Conservation (phyloP, 768 basidiomycete species). For the Mycena maculata region DNA sequence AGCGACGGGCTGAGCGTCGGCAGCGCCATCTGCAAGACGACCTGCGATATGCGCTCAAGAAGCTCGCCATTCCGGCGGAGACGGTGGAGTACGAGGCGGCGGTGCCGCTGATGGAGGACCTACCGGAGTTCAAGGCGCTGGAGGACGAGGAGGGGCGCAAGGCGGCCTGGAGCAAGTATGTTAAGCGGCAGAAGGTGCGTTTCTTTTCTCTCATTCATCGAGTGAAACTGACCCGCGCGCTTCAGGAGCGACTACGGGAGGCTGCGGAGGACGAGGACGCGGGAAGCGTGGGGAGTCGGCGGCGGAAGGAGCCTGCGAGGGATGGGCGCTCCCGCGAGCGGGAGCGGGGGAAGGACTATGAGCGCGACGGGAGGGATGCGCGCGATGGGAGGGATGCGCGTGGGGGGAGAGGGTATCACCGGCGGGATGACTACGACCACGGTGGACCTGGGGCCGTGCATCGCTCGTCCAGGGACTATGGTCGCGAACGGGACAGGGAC, state of each 20-base stretch:
- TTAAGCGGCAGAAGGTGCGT: constrained; percentile 88
- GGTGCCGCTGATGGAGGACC: constrained; percentile 79
- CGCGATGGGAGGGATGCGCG: constrained; percentile 46
- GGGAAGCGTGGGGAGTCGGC: constrained; percentile 78
- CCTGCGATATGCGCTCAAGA: constrained; percentile 93
- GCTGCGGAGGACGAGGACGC: constrained; percentile 86
- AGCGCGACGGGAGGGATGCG: constrained; percentile 47
- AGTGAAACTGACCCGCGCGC: constrained; percentile 2
- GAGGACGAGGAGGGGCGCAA: constrained; percentile 89
- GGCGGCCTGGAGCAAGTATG: constrained; percentile 86
- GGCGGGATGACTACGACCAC: constrained; percentile 36
- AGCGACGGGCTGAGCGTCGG: constrained; percentile 83
- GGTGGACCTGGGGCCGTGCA: constrained; percentile 40
- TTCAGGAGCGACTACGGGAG: constrained; percentile 81
- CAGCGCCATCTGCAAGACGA: constrained; percentile 94
- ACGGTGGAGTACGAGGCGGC: constrained; percentile 76
- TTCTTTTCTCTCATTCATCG: constrained; percentile 5
- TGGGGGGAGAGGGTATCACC: constrained; percentile 35
- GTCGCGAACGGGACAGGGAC: constrained; percentile 52
- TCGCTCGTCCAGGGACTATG: constrained; percentile 39
- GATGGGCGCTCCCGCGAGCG: constrained; percentile 62
- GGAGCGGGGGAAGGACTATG: constrained; percentile 52
- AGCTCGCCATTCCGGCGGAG: constrained; percentile 68
- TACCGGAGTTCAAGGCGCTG: constrained; percentile 88
- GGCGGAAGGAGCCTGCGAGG: constrained; percentile 78